Conservation (phyloP, 441 rosid species). For the Viola pubescens region DNA sequence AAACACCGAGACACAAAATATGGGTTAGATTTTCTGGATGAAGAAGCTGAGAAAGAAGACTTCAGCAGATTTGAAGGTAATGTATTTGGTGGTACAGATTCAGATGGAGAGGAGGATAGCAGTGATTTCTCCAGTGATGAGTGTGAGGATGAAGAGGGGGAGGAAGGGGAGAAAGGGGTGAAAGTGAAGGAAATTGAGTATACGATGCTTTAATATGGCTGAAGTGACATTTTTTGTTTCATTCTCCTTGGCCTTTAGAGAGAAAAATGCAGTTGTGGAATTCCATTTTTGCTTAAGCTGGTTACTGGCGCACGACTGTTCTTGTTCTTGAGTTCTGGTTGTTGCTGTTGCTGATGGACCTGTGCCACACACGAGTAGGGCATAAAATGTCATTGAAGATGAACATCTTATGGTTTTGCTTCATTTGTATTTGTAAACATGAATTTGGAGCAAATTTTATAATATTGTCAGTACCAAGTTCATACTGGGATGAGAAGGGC, state of each 20-base stretch:
- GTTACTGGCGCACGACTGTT: not conserved
- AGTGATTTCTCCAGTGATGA: slow-evolving; percentile 13
- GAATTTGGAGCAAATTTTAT: not conserved
- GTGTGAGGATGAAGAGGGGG: not conserved
- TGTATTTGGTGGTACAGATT: slow-evolving; percentile 14
- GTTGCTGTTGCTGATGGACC: not conserved
- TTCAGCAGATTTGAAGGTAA: slow-evolving; percentile 19
- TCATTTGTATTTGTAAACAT: not conserved
- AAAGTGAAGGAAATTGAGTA: too few species aligned
- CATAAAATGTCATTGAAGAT: not conserved
- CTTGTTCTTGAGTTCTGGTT: not conserved
- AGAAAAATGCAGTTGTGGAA: too few species aligned
- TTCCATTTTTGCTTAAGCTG: too few species aligned
- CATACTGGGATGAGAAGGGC: too few species aligned
- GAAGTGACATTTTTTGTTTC: too few species aligned
- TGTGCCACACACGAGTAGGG: not conserved
- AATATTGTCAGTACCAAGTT: not conserved
- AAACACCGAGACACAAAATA: slow-evolving; percentile 51
- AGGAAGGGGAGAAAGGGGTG: too few species aligned
- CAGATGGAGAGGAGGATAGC: slow-evolving; percentile 19
- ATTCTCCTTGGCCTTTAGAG: too few species aligned
- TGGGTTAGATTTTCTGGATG: slow-evolving; percentile 29
- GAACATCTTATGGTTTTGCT: not conserved
- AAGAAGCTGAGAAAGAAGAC: slow-evolving; percentile 26
- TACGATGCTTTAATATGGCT: too few species aligned